phyloP scores from a whole-genome alignment of 148 eudicot genomes.

The Spergularia marina region DNA sequence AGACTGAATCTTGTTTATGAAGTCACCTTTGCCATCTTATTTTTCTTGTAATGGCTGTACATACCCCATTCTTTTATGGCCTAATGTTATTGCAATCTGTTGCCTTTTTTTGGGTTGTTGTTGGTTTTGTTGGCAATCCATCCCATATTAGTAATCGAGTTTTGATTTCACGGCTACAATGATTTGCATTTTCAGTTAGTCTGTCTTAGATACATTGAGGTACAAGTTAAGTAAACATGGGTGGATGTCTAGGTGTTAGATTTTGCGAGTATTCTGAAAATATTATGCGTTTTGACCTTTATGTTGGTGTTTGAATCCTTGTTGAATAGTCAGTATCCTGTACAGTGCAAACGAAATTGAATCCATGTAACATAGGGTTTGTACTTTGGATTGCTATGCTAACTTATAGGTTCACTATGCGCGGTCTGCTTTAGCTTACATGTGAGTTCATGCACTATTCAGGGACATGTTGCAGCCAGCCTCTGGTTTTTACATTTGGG shows the following conservation, averaged over 20 bases:
- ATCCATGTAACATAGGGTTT: not conserved
- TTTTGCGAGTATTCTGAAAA: not conserved
- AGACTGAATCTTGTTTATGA: not conserved
- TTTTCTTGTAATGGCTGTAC: no score
- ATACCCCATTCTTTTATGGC: no score
- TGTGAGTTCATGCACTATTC: slow-evolving; percentile 9
- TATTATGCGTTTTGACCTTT: not conserved
- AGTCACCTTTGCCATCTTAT: not conserved
- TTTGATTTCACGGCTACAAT: not conserved
- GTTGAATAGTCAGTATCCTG: not conserved
- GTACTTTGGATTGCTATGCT: not conserved
- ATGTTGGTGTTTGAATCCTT: not conserved
- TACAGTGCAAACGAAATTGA: not conserved
- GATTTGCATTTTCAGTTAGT: not conserved
- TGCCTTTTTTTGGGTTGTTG: not conserved
- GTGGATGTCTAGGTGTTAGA: not conserved
- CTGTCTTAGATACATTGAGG: no score
- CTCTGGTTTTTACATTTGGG: slow-evolving; percentile 29
- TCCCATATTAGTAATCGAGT: slow-evolving; percentile 11
- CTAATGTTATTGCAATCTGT: no score
- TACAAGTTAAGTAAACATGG: not conserved
- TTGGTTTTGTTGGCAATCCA: not conserved
- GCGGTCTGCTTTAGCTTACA: slow-evolving; percentile 1
- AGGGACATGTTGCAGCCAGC: slow-evolving; percentile 44
- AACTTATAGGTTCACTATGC: not conserved